These are phyloP conservation scores for Aspergillus sclerotioniger DNA, from an alignment of 495 filamentous ascomycete genomes.

Conservation along the genomic window DNA sequence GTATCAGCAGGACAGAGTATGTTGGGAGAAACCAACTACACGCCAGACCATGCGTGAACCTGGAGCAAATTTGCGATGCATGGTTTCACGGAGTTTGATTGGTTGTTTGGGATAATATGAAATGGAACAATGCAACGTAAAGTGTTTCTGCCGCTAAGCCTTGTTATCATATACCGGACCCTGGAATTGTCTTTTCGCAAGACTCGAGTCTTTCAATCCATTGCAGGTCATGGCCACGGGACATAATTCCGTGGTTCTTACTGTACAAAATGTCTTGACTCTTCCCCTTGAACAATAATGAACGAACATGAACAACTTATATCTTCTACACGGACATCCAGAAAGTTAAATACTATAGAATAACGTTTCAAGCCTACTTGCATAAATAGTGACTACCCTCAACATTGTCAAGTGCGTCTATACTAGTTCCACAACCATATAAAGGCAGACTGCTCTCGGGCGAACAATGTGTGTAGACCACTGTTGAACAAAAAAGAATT, in stretches of 20 bases:
- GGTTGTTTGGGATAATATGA: slow-evolving; percentile 13
- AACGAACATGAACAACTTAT: neutral
- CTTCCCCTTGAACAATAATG: neutral
- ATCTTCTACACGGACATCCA: slow-evolving; percentile 1
- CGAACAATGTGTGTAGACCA: neutral
- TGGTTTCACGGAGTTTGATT: slow-evolving; percentile 18
- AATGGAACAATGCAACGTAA: neutral
- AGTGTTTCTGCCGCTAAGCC: neutral
- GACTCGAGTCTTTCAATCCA: neutral
- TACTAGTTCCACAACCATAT: slow-evolving; percentile 2
- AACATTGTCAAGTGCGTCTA: neutral
- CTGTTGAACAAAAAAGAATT: slow-evolving; percentile 13
- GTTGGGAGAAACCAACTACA: slow-evolving; percentile 68
- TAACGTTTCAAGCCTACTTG: neutral
- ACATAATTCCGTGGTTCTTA: neutral
- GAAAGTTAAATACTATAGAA: neutral
- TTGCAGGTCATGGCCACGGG: neutral
- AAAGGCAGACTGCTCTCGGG: neutral
- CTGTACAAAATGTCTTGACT: slow-evolving; percentile 4
- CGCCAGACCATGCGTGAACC: slow-evolving; percentile 56
- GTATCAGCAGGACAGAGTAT: slow-evolving; percentile 42
- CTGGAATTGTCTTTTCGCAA: neutral
- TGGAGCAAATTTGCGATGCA: slow-evolving; percentile 2
- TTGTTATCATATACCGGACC: neutral
- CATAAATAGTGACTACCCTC: neutral